Percentiles rank a stretch among this genome's conserved stretches.
phyloP scores from a whole-genome alignment of 257 asterid genomes.

The Capsicum pubescens region DNA sequence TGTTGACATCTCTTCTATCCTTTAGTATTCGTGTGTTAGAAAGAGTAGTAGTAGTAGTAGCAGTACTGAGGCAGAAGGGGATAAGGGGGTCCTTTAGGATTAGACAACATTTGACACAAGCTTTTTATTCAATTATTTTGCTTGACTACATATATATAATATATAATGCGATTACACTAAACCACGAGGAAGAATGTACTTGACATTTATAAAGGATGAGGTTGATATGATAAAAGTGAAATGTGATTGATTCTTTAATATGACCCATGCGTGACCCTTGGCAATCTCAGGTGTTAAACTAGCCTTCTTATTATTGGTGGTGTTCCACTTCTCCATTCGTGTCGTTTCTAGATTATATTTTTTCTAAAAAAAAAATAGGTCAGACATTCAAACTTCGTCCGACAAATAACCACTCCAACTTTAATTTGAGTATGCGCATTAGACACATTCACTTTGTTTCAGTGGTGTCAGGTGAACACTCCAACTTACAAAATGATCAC shows the following conservation, averaged over 20 bases:
- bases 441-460: too few species aligned
- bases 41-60: not conserved
- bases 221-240: constrained; percentile 14
- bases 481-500: too few species aligned
- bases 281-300: not conserved
- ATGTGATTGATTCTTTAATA: constrained; percentile 15
- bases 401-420: too few species aligned
- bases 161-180: constrained; percentile 6
- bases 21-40: not conserved
- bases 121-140: constrained; percentile 22
- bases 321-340: not conserved
- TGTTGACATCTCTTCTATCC: constrained; percentile 5
- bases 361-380: not conserved
- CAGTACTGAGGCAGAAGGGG: not conserved
- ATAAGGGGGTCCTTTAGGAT: constrained; percentile 25
- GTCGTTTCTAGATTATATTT: not conserved
- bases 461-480: too few species aligned
- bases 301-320: not conserved
- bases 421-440: too few species aligned
- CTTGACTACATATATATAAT: not conserved
- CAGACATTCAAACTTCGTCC: too few species aligned
- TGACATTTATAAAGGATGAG: not conserved
- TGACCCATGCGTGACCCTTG: constrained; percentile 23
- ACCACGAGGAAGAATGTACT: not conserved
- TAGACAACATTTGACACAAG: constrained; percentile 27